phyloP scores from a whole-genome alignment of 495 filamentous ascomycete species.

The Aspergillus heteromorphus region DNA sequence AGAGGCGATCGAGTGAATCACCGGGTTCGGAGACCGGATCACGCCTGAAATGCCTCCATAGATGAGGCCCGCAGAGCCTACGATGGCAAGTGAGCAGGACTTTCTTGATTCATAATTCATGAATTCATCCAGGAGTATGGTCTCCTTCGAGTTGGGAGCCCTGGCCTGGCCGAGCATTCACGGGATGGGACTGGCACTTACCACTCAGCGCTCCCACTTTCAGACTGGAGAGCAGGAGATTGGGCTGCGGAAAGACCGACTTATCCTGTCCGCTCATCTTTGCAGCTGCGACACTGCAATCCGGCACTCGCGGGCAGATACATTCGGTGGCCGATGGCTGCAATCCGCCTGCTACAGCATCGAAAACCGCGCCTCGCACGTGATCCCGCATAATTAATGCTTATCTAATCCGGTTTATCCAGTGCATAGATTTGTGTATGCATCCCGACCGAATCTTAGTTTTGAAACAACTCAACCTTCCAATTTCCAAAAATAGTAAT shows the following conservation, averaged over 20 bases:
- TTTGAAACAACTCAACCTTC: too few relatives aligned
- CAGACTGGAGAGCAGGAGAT: conserved; percentile 34
- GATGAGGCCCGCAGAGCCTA: conserved; percentile 67
- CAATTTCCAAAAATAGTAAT: too few relatives aligned
- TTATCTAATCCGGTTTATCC: background rate
- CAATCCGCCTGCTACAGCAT: background rate
- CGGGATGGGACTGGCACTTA: conserved; percentile 27
- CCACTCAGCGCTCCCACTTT: conserved; percentile 50
- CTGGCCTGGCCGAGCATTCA: background rate
- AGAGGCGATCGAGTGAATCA: conserved; percentile 64
- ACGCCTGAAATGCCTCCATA: conserved; percentile 66
- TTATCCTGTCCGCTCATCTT: conserved; percentile 28
- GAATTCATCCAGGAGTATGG: background rate
- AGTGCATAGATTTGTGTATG: too few relatives aligned
- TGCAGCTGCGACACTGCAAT: conserved; percentile 6
- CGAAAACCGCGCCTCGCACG: conserved; percentile 1
- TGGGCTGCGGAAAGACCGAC: conserved; percentile 10
- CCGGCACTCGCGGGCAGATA: background rate
- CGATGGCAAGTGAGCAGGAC: conserved; percentile 5
- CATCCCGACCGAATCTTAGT: too few relatives aligned
- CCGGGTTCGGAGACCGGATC: conserved; percentile 56
- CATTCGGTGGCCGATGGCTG: background rate
- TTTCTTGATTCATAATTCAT: too few relatives aligned
- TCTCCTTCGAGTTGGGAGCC: background rate
- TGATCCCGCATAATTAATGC: background rate